phyloP scores from a whole-genome alignment of 495 filamentous ascomycete genomes.

The Aspergillus diversus region DNA sequence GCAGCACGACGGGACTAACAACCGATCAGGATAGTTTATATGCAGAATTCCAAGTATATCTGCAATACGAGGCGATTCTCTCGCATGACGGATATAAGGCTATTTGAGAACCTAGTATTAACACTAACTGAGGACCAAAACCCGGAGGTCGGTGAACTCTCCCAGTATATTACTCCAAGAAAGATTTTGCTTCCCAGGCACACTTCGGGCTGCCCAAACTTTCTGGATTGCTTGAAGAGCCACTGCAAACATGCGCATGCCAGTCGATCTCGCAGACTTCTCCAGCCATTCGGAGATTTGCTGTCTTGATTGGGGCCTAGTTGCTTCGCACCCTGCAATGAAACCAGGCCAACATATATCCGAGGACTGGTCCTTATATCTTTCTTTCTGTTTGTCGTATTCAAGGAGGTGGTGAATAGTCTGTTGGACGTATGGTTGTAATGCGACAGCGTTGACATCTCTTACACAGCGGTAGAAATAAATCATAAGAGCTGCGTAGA shows the following conservation, averaged over 20 bases:
- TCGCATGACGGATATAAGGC: slow-evolving; percentile 23
- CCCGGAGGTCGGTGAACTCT: slow-evolving; percentile 20
- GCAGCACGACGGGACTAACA: not conserved
- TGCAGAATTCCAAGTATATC: slow-evolving; percentile 16
- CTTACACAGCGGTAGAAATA: slow-evolving; percentile 23
- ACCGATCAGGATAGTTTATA: slow-evolving; percentile 11
- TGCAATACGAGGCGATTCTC: slow-evolving; percentile 16
- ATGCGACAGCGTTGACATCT: slow-evolving; percentile 18
- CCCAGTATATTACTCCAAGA: slow-evolving; percentile 21
- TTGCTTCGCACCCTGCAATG: slow-evolving; percentile 23
- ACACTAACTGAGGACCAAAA: slow-evolving; percentile 20
- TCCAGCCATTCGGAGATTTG: slow-evolving; percentile 19
- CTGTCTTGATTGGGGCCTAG: slow-evolving; percentile 12
- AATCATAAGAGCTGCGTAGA: slow-evolving; percentile 23
- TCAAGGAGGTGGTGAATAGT: slow-evolving; percentile 21
- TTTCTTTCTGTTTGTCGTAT: slow-evolving; percentile 23
- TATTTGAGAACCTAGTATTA: not conserved
- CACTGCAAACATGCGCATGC: slow-evolving; percentile 25
- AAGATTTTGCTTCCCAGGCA: slow-evolving; percentile 16
- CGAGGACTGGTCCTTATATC: slow-evolving; percentile 15
- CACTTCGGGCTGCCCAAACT: slow-evolving; percentile 18
- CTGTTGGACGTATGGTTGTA: slow-evolving; percentile 20
- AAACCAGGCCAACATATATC: slow-evolving; percentile 25
- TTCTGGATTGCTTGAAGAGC: slow-evolving; percentile 20
- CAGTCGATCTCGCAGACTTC: slow-evolving; percentile 12